Percentiles rank a stretch among this genome's conserved stretches.
Evolutionary conservation across 495 filamentous ascomycete genomes (phyloP).

Genomic region (Tuber umbilicatum): DNA sequence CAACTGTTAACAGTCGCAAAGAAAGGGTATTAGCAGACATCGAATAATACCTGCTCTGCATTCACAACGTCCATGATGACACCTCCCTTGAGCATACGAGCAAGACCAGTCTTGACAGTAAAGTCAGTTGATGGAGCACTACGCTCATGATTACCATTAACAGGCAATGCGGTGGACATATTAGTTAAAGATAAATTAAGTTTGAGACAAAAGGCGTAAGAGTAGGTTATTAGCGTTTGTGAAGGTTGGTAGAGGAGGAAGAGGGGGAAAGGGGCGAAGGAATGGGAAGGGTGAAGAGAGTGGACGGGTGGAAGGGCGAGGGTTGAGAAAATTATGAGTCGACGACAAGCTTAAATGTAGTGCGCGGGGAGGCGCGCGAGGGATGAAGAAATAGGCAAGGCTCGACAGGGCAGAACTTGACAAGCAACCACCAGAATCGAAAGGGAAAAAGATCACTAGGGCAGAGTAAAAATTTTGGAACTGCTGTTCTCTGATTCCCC

Average conservation of each 20-base stretch:
- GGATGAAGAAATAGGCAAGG: not conserved
- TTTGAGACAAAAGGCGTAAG: not conserved
- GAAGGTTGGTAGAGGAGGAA: not conserved
- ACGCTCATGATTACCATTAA: constrained; percentile 42
- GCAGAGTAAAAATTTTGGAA: not conserved
- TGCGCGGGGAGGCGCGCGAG: not conserved
- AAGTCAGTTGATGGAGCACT: constrained; percentile 47
- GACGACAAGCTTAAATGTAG: not conserved
- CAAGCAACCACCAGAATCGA: not conserved
- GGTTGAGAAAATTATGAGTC: not conserved
- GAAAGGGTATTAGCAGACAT: not conserved
- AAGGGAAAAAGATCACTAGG: constrained; percentile 1
- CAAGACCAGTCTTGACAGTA: constrained; percentile 84
- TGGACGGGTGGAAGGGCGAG: not conserved
- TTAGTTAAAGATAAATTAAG: not conserved
- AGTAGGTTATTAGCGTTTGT: not conserved
- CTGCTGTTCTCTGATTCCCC: not conserved
- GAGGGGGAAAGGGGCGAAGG: not conserved
- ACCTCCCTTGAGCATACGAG: constrained; percentile 95
- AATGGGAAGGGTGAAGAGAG: not conserved
- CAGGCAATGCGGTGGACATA: constrained; percentile 28
- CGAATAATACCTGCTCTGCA: constrained; percentile 65
- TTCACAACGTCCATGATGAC: constrained; percentile 99
- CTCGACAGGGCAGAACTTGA: constrained; percentile 4
- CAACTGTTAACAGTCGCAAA: constrained; percentile 9